A percentile compares a stretch with the other conserved stretches of the same genome.
Conservation (phyloP, 148 eudicot genomes). For the Vaccinium vitisidaea region DNA sequence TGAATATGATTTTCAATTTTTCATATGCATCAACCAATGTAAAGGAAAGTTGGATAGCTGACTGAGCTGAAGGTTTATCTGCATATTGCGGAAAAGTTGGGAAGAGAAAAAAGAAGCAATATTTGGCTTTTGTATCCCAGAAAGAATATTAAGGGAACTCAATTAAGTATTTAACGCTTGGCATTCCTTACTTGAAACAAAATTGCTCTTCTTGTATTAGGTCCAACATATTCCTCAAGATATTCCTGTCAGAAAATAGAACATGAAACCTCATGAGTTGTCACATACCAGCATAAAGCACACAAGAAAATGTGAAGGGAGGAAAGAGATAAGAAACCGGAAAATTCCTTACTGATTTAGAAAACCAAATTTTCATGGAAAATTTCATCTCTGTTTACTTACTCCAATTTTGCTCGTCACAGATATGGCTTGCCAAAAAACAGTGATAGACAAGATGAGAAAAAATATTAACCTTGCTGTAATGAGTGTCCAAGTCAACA, state of each 20-base stretch:
- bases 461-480: constrained; percentile 56
- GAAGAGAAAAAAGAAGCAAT: not conserved
- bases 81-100: not conserved
- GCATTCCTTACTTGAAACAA: constrained; percentile 66
- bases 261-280: constrained; percentile 13
- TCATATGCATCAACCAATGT: not conserved
- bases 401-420: not conserved
- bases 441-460: not conserved
- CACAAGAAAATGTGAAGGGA: not conserved
- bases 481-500: constrained; percentile 98
- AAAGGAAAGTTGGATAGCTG: not conserved
- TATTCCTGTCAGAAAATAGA: constrained; percentile 57
- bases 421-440: not conserved
- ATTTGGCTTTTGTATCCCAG: not conserved
- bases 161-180: not conserved
- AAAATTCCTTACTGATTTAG: not conserved
- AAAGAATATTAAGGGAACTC: not conserved
- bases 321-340: not conserved
- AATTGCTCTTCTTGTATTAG: constrained; percentile 62
- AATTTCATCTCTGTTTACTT: not conserved
- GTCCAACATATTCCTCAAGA: constrained; percentile 75
- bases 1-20: not conserved
- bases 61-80: not conserved
- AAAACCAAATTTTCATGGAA: too few relatives aligned
- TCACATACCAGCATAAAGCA: not conserved